A percentile compares a stretch with the other conserved stretches of the same genome.
phyloP scores from a whole-genome alignment of 2,329 filamentous ascomycete genomes.

The Beauveria varroae region DNA sequence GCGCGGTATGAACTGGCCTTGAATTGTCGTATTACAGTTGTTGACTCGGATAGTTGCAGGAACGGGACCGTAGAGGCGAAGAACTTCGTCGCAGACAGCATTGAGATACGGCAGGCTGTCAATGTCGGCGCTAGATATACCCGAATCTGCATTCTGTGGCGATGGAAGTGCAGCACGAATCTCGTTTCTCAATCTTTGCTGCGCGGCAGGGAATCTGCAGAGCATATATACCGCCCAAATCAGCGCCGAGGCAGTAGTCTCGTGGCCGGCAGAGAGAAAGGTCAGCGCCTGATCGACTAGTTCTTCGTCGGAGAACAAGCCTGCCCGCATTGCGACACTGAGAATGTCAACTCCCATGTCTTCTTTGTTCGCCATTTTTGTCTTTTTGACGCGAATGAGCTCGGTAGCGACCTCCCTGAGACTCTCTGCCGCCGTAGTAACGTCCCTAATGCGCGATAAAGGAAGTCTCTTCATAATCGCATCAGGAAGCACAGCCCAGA shows the following conservation, averaged over 20 bases:
- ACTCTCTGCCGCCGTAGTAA: neutral
- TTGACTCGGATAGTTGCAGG: conserved; percentile 24
- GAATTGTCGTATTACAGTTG: conserved; percentile 22
- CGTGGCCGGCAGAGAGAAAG: conserved; percentile 1
- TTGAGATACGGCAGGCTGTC: conserved; percentile 40
- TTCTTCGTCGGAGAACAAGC: neutral
- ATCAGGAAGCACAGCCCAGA: conserved; percentile 8
- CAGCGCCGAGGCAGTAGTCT: neutral
- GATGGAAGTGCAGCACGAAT: neutral
- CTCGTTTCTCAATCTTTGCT: neutral
- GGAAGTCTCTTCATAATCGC: neutral
- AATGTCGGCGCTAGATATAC: neutral
- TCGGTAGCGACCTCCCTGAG: neutral
- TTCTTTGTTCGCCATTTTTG: conserved; percentile 13
- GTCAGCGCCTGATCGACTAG: conserved; percentile 5
- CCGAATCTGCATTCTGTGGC: neutral
- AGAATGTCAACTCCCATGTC: conserved; percentile 16
- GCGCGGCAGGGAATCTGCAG: neutral
- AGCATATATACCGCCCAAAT: conserved; percentile 1
- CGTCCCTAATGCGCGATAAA: neutral
- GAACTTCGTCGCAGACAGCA: conserved; percentile 49
- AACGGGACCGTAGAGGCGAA: conserved; percentile 32
- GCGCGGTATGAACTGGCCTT: conserved; percentile 25
- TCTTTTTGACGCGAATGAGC: neutral
- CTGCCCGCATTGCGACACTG: neutral